These are phyloP conservation scores for Beverwykella pulmonaria DNA, from an alignment of 495 filamentous ascomycete species.

Conservation along the genomic window DNA sequence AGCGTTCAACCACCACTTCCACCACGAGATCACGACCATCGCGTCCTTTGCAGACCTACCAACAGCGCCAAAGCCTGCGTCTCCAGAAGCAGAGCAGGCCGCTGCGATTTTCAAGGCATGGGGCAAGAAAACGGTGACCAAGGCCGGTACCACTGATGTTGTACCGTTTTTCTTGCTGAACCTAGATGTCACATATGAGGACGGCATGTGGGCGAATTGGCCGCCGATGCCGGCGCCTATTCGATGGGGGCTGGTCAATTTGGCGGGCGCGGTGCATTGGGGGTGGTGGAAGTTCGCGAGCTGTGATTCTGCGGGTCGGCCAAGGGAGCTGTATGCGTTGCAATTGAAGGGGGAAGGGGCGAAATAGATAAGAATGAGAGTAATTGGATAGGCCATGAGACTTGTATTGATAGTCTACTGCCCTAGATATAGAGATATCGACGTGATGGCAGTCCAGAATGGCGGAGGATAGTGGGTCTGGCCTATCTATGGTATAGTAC, in stretches of 20 bases:
- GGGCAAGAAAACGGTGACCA: slow-evolving; percentile 37
- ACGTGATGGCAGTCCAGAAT: too few relatives aligned
- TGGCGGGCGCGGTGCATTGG: slow-evolving; percentile 50
- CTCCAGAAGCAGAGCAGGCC: slow-evolving; percentile 34
- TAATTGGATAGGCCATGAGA: too few relatives aligned
- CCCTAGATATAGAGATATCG: too few relatives aligned
- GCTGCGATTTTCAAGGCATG: slow-evolving; percentile 51
- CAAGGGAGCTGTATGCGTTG: slow-evolving; percentile 28
- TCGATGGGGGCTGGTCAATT: slow-evolving; percentile 43
- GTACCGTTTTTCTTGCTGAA: slow-evolving; percentile 63
- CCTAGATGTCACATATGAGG: slow-evolving; percentile 57
- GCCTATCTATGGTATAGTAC: too few relatives aligned
- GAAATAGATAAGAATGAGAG: too few relatives aligned
- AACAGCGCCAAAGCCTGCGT: slow-evolving; percentile 31
- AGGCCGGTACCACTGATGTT: slow-evolving; percentile 30
- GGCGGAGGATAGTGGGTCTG: too few relatives aligned
- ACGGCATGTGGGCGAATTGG: slow-evolving; percentile 51
- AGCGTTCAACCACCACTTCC: slow-evolving; percentile 56
- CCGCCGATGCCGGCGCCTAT: slow-evolving; percentile 37
- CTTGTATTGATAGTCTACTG: too few relatives aligned
- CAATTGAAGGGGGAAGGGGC: not conserved
- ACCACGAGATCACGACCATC: slow-evolving; percentile 58
- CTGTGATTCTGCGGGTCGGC: slow-evolving; percentile 41
- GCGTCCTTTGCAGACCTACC: slow-evolving; percentile 51
- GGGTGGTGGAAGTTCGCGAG: slow-evolving; percentile 60